A percentile compares a stretch with the other conserved stretches of the same genome.
Conservation (phyloP, 2,329 filamentous ascomycete genomes). For the Colletotrichum spinosum region DNA sequence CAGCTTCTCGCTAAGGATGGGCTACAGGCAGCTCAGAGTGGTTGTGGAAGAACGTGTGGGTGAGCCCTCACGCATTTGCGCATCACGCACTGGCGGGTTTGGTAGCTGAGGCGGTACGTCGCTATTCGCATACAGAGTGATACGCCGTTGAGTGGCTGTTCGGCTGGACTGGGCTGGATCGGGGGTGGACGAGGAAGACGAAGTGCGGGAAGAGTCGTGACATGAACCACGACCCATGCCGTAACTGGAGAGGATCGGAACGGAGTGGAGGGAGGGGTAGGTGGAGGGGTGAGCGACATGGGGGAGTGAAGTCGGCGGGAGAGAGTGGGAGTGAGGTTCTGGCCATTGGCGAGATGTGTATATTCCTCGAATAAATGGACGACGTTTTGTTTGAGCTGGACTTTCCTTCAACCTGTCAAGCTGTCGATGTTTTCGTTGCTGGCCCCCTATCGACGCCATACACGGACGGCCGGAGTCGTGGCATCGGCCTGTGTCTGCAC, state of each 20-base stretch:
- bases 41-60: not conserved
- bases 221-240: not conserved
- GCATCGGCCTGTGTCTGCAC: not conserved
- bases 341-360: slow-evolving; percentile 1
- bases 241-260: slow-evolving; percentile 8
- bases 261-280: slow-evolving; percentile 18
- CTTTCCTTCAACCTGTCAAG: slow-evolving; percentile 8
- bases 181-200: slow-evolving; percentile 3
- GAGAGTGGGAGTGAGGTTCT: no score
- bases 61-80: slow-evolving; percentile 27
- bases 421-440: not conserved
- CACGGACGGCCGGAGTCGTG: not conserved
- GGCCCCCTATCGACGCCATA: slow-evolving; percentile 9
- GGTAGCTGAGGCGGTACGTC: slow-evolving; percentile 1
- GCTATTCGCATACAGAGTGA: not conserved
- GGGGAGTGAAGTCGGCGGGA: not conserved
- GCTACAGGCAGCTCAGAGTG: slow-evolving; percentile 10
- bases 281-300: slow-evolving; percentile 15
- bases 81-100: slow-evolving; percentile 15
- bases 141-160: slow-evolving; percentile 24
- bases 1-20: no score
- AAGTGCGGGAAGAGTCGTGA: slow-evolving; percentile 3
- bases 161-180: slow-evolving; percentile 30
- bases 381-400: not conserved
- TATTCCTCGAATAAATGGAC: not conserved